Evolutionary conservation across 2,329 filamentous ascomycete genomes (phyloP), one percentile per base, ranked within the genome.

Genomic region (Monosporascus ibericus): DNA sequence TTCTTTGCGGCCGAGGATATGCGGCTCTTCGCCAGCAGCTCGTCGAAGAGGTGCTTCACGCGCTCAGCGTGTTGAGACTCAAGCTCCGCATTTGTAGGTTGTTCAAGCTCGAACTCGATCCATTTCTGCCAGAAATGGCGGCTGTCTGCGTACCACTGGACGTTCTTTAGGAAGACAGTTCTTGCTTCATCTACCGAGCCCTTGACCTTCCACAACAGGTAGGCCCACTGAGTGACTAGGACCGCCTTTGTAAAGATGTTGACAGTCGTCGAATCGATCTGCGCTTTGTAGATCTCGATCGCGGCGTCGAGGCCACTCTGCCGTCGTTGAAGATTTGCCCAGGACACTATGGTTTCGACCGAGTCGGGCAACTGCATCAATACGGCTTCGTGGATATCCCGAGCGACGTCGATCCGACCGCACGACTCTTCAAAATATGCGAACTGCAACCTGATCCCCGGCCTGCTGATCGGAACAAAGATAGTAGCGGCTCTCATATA

Each of bases 381-480:
- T 50, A 99, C 87, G 1, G 89, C 86, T 47, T 86, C 80, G 65
- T 96, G 89, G 52, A 99, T 92, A 53, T 89, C 91, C 54, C 87
- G 83, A 11, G 92, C 90, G 38, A 95, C 80, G 56, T 89, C 87
- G 25, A 86, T 74, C 39, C 90, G 84, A 5, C 84, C 89, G 40
- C 81, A 79, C 70, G 89, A 87, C 72, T 99, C 94, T 68, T 99
- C 94, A 59, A 96, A 96, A 62, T 92, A 90, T 15, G 94, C 92
- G 75, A 92, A 97, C 66, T 95, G 89, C 55, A 97, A 77, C 52
- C 94, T 85, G 57, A 95, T 86, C 1, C 85, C 85, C 0, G 92
- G 91, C 53, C 87, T 79, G 60, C 90, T 90, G 63, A 97, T 87
- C 3, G 92, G 91, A 1, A 95, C 90, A 66, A 87, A 96, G 50